A percentile compares a stretch with the other conserved stretches of the same genome.
phyloP scores from a whole-genome alignment of 768 basidiomycete genomes.

The Lactarius pseudohatsudake region DNA sequence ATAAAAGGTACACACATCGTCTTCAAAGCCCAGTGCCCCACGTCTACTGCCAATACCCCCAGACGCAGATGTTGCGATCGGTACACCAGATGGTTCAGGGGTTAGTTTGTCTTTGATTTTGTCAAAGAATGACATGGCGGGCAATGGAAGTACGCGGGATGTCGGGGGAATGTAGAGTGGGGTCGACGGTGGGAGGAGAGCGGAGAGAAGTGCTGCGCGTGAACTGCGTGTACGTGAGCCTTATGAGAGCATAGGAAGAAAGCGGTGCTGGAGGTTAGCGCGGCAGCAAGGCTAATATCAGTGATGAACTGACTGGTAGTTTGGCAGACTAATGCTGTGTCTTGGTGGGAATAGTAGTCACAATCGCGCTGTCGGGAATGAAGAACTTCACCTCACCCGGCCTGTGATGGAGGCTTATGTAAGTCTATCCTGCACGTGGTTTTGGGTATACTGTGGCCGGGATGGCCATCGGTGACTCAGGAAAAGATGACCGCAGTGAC shows the following conservation, averaged over 20 bases:
- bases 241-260: neutral
- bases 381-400: neutral
- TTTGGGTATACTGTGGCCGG: neutral
- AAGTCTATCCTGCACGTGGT: neutral
- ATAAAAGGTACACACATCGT: slow-evolving; percentile 58
- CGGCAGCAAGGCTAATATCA: neutral
- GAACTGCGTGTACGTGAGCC: neutral
- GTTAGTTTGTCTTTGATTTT: slow-evolving; percentile 53
- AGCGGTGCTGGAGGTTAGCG: slow-evolving; percentile 7
- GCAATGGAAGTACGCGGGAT: neutral
- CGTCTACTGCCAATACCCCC: slow-evolving; percentile 60
- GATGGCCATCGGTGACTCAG: neutral
- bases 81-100: slow-evolving; percentile 41
- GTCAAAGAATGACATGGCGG: slow-evolving; percentile 56
- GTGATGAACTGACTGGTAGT: neutral
- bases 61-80: slow-evolving; percentile 42
- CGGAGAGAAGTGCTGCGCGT: neutral
- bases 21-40: slow-evolving; percentile 59
- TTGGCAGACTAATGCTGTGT: neutral
- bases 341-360: neutral
- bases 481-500: slow-evolving; percentile 35
- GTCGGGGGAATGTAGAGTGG: neutral
- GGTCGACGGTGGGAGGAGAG: neutral
- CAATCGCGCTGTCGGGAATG: neutral
- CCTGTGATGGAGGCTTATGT: neutral